phyloP scores from a whole-genome alignment of 2,329 filamentous ascomycete species.

The Salinomyces thailandicus region DNA sequence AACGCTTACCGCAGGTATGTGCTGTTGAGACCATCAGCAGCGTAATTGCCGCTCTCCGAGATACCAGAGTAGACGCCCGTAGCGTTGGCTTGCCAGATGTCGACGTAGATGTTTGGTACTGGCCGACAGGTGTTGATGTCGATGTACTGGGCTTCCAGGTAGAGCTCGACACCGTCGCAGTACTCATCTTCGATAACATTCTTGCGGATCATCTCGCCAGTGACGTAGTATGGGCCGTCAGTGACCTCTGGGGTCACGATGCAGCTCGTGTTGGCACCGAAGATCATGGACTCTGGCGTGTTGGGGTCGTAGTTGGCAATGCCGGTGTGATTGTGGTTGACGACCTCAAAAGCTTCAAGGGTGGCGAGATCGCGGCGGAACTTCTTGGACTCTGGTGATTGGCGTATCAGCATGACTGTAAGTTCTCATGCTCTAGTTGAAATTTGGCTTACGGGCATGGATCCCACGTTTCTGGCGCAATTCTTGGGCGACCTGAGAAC shows the following conservation, averaged over 20 bases:
- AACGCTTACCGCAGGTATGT: conserved; percentile 1
- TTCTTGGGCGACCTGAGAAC: background rate
- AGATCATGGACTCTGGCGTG: conserved; percentile 6
- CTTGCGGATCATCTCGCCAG: conserved; percentile 30
- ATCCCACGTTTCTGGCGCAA: background rate
- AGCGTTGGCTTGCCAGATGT: conserved; percentile 32
- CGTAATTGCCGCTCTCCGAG: conserved; percentile 25
- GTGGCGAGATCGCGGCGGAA: conserved; percentile 3
- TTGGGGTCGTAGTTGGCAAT: background rate
- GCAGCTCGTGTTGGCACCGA: conserved; percentile 18
- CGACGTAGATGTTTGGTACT: conserved; percentile 33
- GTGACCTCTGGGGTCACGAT: conserved; percentile 22
- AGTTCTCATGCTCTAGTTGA: too few relatives aligned
- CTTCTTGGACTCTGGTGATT: background rate
- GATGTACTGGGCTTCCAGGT: conserved; percentile 36
- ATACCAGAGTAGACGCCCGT: conserved; percentile 38
- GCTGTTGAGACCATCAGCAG: conserved; percentile 19
- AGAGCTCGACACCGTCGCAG: conserved; percentile 24
- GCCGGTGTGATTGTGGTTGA: conserved; percentile 2
- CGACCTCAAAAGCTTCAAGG: background rate
- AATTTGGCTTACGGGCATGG: too few relatives aligned
- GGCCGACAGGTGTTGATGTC: conserved; percentile 34
- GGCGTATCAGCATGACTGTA: too few relatives aligned
- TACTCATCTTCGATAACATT: conserved; percentile 34
- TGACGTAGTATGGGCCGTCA: conserved; percentile 27